Percentiles rank a stretch among this genome's conserved stretches.
phyloP scores from a whole-genome alignment of 768 basidiomycete genomes.

The Phlebiopsis gigantea region DNA sequence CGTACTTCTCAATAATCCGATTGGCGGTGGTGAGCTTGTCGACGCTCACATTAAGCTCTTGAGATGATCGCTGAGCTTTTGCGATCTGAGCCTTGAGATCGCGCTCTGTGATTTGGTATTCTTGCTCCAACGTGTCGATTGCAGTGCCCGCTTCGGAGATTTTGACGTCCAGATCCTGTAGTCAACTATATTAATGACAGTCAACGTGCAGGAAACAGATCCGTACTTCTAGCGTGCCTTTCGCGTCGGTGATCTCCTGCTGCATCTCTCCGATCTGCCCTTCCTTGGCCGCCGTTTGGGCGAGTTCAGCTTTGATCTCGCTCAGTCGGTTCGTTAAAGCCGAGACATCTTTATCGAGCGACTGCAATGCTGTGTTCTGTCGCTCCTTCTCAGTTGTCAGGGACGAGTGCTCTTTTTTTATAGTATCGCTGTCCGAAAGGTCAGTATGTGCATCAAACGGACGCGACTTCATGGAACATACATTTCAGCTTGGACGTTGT shows the following conservation, averaged over 20 bases:
- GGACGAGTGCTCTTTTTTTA: slow-evolving; percentile 57
- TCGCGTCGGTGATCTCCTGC: slow-evolving; percentile 44
- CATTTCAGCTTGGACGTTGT: slow-evolving; percentile 59
- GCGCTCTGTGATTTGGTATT: slow-evolving; percentile 43
- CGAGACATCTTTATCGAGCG: slow-evolving; percentile 57
- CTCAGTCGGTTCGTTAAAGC: slow-evolving; percentile 57
- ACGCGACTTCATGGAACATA: slow-evolving; percentile 31
- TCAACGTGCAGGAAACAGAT: neutral
- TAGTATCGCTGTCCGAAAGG: slow-evolving; percentile 43
- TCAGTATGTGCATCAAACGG: neutral
- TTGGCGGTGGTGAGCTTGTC: slow-evolving; percentile 54
- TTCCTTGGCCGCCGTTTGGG: slow-evolving; percentile 54
- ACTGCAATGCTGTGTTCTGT: slow-evolving; percentile 44
- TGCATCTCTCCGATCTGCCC: slow-evolving; percentile 53
- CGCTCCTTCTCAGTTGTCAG: slow-evolving; percentile 60
- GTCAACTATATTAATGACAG: slow-evolving; percentile 2
- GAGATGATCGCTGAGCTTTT: slow-evolving; percentile 48
- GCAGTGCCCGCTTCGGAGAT: slow-evolving; percentile 59
- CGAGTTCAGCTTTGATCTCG: slow-evolving; percentile 49
- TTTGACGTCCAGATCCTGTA: slow-evolving; percentile 58
- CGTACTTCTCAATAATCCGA: slow-evolving; percentile 46
- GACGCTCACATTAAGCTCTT: slow-evolving; percentile 60
- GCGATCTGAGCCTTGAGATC: slow-evolving; percentile 44
- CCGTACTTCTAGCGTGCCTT: slow-evolving; percentile 45
- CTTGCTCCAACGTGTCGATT: slow-evolving; percentile 56